Percentiles rank a stretch among this genome's conserved stretches.
Evolutionary conservation across 257 asterid genomes (phyloP).

Genomic region (Solanum ossicruentum): DNA sequence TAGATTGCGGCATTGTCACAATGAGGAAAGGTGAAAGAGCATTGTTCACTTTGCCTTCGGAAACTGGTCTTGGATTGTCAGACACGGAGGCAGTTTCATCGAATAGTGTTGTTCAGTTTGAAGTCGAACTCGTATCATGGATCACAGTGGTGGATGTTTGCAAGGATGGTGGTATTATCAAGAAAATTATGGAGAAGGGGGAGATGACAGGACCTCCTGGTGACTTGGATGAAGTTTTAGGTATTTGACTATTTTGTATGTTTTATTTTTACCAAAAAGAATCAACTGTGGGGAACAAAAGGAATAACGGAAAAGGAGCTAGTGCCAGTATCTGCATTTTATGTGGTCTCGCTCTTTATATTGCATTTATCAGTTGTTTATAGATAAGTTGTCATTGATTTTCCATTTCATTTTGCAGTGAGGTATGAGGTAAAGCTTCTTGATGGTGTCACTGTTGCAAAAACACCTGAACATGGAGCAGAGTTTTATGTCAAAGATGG

Average conservation of each 20-base stretch:
- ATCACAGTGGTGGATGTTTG: constrained; percentile 50
- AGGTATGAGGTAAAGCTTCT: constrained; percentile 32
- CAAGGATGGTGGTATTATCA: constrained; percentile 67
- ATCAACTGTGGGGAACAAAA: not conserved
- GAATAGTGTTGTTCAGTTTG: constrained; percentile 29
- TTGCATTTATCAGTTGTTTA: not conserved
- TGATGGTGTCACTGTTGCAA: constrained; percentile 38
- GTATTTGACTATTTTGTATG: constrained; percentile 12
- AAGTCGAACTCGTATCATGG: constrained; percentile 67
- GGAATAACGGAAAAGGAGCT: not conserved
- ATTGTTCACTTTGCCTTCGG: constrained; percentile 40
- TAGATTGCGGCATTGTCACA: constrained; percentile 44
- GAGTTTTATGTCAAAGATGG: constrained; percentile 62
- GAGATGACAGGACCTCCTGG: constrained; percentile 52
- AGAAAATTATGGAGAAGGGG: constrained; percentile 47
- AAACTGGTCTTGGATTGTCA: constrained; percentile 26
- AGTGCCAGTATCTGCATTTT: not conserved
- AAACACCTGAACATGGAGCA: constrained; percentile 46
- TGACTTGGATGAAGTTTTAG: constrained; percentile 65
- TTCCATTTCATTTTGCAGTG: constrained; percentile 24
- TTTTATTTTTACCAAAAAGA: not conserved
- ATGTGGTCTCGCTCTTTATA: not conserved
- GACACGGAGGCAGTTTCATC: constrained; percentile 33
- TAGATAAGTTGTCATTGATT: not conserved
- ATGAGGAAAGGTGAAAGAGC: constrained; percentile 64